Percentiles rank a stretch among this genome's conserved stretches.
Evolutionary conservation across 305 asterid genomes (phyloP).

Genomic region (Fraxinus floribunda): DNA sequence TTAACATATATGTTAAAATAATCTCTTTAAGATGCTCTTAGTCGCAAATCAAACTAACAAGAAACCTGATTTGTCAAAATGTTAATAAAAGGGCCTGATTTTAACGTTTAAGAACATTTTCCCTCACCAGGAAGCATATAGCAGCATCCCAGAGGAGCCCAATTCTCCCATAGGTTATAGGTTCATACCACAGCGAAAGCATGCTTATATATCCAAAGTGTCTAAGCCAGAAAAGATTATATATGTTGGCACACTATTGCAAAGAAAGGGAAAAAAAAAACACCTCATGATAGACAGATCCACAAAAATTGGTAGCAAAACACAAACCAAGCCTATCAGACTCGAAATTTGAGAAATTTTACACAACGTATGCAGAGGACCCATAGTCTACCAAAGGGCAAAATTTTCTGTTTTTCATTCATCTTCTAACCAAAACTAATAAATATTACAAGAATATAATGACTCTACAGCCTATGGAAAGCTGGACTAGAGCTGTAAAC

Average conservation of each 20-base stretch:
- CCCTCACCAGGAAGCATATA: background rate
- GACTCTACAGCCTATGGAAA: slow-evolving; percentile 12
- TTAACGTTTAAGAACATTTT: background rate
- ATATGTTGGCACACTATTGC: background rate
- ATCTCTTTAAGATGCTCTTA: background rate
- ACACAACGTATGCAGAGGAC: background rate
- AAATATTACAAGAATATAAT: slow-evolving; percentile 30
- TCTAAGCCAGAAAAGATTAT: background rate
- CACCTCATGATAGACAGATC: background rate
- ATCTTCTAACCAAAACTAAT: background rate
- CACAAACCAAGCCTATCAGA: background rate
- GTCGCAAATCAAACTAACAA: background rate
- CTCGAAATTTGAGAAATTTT: background rate
- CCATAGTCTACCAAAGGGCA: background rate
- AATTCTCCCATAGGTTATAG: background rate
- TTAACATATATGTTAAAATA: too few species aligned
- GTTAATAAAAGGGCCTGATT: background rate
- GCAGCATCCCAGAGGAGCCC: background rate
- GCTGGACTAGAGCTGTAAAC: background rate
- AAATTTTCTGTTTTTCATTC: slow-evolving; percentile 4
- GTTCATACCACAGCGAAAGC: background rate
- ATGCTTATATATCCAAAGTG: background rate
- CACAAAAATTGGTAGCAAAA: background rate
- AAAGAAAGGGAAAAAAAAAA: too few species aligned
- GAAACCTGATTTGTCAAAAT: background rate